Evolutionary conservation across 2,329 filamentous ascomycete species (phyloP), one percentile per base, ranked within the genome.

Genomic region (Alternaria sp.): DNA sequence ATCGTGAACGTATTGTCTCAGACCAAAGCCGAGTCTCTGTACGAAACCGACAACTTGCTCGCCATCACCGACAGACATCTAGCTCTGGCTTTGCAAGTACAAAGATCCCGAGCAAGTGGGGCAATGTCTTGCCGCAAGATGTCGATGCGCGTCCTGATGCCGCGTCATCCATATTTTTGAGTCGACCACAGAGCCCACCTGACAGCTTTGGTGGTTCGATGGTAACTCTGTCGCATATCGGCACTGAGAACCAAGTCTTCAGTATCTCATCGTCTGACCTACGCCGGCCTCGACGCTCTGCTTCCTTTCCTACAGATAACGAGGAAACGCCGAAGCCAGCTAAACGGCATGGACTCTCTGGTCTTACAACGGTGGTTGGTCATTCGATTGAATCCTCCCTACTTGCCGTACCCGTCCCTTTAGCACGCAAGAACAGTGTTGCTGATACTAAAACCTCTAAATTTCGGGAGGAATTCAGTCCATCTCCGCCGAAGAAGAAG

Each of bases 121-220:
- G 77, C 4, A 75, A 68, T 28, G 75, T 80, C 4, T 32, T 79
- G 5, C 34, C 61, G 2, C 39, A 56, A 4, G 64, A 68, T 12
- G 43, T 41, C 26, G 61, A 67, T 42, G 44, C 63, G 20, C 61
- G 54, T 41, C 49, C 54, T 24, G 68, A 72, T 55, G 54, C 66
- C n/a, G 65, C 66, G 16, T 81, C 80, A 0, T 82, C 80, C 0
- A 69, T 80, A 18, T 82, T 81, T 43, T 79, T 77, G 2, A 75
- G 74, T 30, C 64, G 80, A 65, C 73, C 78, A 38, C 65, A 79
- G 9, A 80, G 78, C 51, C 73, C 74, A n/a, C 70, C 64, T 14
- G 74, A 73, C 9, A 77, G 74, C 53, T 69, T 67, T 53, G 65
- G 62, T 55, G 71, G 63, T 9, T 72, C 70, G 48, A 63, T 69